Evolutionary conservation across 208 protist genomes (phyloP).

Genomic region (Leptomonas pyrrhocoris): DNA sequence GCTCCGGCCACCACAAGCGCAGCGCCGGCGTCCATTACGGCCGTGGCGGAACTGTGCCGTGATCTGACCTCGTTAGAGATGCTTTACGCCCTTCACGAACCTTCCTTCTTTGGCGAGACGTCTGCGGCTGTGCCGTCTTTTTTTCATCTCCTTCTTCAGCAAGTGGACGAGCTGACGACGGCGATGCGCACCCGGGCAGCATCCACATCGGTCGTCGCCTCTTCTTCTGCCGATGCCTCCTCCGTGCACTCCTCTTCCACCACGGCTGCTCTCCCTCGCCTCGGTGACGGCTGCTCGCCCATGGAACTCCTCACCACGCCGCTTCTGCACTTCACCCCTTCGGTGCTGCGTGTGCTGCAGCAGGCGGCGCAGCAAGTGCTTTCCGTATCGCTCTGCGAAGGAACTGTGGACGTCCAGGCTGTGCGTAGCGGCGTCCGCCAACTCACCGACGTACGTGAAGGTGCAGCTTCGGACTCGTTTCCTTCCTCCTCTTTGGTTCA

Average conservation of each 20-base stretch:
- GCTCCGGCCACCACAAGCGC: background rate
- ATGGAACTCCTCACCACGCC: conserved; percentile 44
- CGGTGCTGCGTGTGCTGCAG: conserved; percentile 45
- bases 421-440: background rate
- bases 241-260: background rate
- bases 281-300: conserved; percentile 31
- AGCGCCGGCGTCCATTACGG: background rate
- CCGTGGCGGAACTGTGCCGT: conserved; percentile 39
- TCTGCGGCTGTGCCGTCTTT: background rate
- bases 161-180: conserved; percentile 41
- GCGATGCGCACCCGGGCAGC: conserved; percentile 2
- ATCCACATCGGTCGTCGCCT: background rate
- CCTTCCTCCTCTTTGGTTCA: background rate
- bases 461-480: background rate
- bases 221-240: background rate
- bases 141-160: conserved; percentile 31
- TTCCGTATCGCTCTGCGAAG: conserved; percentile 61
- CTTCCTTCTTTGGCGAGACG: background rate
- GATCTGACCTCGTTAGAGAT: conserved; percentile 55
- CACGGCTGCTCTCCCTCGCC: conserved; percentile 10
- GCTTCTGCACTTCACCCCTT: conserved; percentile 21
- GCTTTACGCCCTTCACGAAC: conserved; percentile 7
- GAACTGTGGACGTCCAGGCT: conserved; percentile 17
- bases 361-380: conserved; percentile 46
- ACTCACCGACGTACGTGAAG: background rate